Base-by-base conservation (phyloP, 2,329 filamentous ascomycete species). In the Beauveria varroae region DNA sequence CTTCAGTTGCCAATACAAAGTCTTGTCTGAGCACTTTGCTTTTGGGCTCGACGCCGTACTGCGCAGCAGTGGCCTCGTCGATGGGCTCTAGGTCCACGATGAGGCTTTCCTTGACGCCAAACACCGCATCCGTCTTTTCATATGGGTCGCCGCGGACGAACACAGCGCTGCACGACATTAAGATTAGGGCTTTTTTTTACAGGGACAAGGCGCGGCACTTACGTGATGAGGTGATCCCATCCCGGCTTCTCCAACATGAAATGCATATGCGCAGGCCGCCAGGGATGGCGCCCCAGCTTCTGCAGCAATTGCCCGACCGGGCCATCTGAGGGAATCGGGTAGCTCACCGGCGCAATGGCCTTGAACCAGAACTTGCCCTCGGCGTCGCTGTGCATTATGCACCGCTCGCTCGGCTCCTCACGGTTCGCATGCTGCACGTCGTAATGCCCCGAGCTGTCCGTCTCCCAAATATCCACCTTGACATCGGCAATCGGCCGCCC, bases 221-320 rank as follows among this genome's bases (percentile, higher is more conserved):
- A 93, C 89, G 91, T 96, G 70, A 95, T 88, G 68, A 96, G 74
- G 71, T 88, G 84, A 76, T 96, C 91, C 76, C 84, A 92, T 0
- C 89, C 89, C 40, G 80, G 73, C 78, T 91, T 92, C 70, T 87
- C 85, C 75, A 96, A 92, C 89, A 96, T 95, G 68, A 95, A 95
- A 73, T 95, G 90, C 79, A 93, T 83, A 73, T 95, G 90, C 22
- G 86, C 84, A 1, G 90, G 91, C 57, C 91, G 77, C 77, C 86
- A 93, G 61, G 86, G 85, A 75, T 95, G 91, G n/a, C 91, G 78
- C n/a, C 82, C 80, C 67, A 95, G 71, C 68, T 76, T 72, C 70
- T 78, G 75, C 67, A 95, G 74, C 66, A 95, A 71, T 73, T 86
- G 84, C 0, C 90, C 92, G 1, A 96, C 91, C 0, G 92, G 91